These are phyloP conservation scores for Lippia alba DNA, from an alignment of 305 asterid genomes.

Conservation along the genomic window DNA sequence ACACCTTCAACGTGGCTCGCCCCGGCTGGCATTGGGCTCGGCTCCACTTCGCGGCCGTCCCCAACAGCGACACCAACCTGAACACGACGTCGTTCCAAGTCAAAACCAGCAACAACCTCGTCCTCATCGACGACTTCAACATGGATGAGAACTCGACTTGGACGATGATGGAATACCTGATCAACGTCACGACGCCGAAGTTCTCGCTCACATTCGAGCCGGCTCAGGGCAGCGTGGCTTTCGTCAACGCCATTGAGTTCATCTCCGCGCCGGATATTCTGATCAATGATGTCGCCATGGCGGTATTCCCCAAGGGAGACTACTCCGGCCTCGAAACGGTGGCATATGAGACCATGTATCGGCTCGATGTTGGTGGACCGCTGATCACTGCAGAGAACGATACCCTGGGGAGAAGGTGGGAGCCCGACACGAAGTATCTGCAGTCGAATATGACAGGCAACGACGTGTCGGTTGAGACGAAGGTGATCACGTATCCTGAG, in stretches of 20 bases:
- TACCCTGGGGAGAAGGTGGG: not conserved
- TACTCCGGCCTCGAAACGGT: not conserved
- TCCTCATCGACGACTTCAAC: not conserved
- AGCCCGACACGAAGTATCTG: not conserved
- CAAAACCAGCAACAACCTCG: not conserved
- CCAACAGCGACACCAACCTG: not conserved
- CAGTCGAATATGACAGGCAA: not conserved
- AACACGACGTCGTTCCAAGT: not conserved
- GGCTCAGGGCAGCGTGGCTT: not conserved
- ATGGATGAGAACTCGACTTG: not conserved
- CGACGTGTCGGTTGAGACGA: not conserved
- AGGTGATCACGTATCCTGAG: constrained; percentile 7
- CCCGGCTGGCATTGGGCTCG: constrained; percentile 2
- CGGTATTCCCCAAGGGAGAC: not conserved
- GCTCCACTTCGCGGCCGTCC: constrained; percentile 1
- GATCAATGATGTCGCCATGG: not conserved
- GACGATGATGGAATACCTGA: not conserved
- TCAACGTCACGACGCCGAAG: not conserved
- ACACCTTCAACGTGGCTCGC: not conserved
- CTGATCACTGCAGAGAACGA: not conserved
- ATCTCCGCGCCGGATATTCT: not conserved
- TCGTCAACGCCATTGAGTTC: constrained; percentile 3
- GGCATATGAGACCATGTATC: not conserved
- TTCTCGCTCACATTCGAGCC: not conserved
- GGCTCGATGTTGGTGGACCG: not conserved